These are phyloP conservation scores for Globisporangium polare DNA, from an alignment of 352 stramenopile species.

Conservation along the genomic window DNA sequence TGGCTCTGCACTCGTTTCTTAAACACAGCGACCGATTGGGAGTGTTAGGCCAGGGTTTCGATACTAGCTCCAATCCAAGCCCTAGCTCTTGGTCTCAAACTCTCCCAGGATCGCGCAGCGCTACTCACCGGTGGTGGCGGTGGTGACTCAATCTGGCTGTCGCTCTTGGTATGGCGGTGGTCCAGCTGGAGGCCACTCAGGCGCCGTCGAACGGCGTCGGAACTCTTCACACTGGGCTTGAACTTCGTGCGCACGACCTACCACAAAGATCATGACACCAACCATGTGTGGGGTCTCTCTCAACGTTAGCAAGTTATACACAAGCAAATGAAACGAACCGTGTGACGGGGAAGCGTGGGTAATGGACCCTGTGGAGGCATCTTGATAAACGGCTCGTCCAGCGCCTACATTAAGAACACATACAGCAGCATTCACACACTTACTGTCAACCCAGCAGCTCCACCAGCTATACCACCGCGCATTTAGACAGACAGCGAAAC, in stretches of 20 bases:
- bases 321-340: conserved; percentile 31
- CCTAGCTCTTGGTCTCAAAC: background rate
- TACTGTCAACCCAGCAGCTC: too few relatives aligned
- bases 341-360: conserved; percentile 39
- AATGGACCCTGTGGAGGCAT: conserved; percentile 62
- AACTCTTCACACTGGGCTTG: background rate
- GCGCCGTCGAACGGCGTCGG: background rate
- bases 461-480: too few relatives aligned
- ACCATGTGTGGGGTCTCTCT: too few relatives aligned
- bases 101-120: background rate
- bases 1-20: conserved; percentile 32
- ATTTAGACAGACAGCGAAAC: too few relatives aligned
- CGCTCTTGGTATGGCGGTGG: too few relatives aligned
- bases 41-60: background rate
- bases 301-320: too few relatives aligned
- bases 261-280: background rate
- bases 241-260: background rate
- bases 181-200: background rate
- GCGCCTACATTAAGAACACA: conserved; percentile 19
- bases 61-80: background rate
- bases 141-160: background rate
- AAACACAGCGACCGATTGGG: background rate
- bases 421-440: background rate
- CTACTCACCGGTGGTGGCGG: background rate
- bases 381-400: conserved; percentile 58